A percentile compares a stretch with the other conserved stretches of the same genome.
Evolutionary conservation across 805 yeast genomes (phyloP).

Genomic region (Metschnikowia gelsemii): DNA sequence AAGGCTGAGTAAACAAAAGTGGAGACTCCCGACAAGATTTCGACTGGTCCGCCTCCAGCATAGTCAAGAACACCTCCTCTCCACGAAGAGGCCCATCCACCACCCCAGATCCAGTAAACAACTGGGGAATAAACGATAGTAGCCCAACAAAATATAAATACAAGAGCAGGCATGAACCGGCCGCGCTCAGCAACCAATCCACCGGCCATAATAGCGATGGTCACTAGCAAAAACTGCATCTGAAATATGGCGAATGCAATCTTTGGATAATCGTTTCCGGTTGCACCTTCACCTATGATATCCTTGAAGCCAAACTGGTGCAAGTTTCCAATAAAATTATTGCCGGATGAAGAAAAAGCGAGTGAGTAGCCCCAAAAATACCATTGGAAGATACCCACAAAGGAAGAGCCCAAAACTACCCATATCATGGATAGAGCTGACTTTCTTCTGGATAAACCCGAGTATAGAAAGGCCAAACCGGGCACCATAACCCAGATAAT

Average conservation of each 20-base stretch:
- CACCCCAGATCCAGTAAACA: conserved; percentile 96
- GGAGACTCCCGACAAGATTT: conserved; percentile 85
- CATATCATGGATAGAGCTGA: conserved; percentile 86
- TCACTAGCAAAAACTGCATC: conserved; percentile 89
- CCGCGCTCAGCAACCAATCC: conserved; percentile 89
- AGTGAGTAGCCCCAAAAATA: conserved; percentile 97
- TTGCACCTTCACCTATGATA: conserved; percentile 50
- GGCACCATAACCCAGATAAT: conserved; percentile 91
- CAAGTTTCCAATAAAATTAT: conserved; percentile 85
- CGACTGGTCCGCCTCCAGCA: conserved; percentile 99
- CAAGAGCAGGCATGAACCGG: conserved; percentile 76
- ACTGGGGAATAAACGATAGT: conserved; percentile 92
- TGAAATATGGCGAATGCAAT: conserved; percentile 84
- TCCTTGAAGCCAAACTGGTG: conserved; percentile 79
- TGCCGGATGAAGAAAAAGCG: conserved; percentile 80
- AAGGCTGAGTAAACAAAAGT: conserved; percentile 85
- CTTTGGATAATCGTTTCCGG: conserved; percentile 63
- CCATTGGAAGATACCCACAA: conserved; percentile 85
- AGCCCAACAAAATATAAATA: conserved; percentile 83
- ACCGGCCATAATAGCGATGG: conserved; percentile 87
- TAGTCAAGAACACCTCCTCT: conserved; percentile 91
- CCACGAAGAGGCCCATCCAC: conserved; percentile 81
- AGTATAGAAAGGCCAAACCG: conserved; percentile 87
- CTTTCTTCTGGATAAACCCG: conserved; percentile 87
- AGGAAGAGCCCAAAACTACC: conserved; percentile 70